Base-by-base conservation (phyloP, 1,284 basidiomycete genomes). In the Mycena sp. region DNA sequence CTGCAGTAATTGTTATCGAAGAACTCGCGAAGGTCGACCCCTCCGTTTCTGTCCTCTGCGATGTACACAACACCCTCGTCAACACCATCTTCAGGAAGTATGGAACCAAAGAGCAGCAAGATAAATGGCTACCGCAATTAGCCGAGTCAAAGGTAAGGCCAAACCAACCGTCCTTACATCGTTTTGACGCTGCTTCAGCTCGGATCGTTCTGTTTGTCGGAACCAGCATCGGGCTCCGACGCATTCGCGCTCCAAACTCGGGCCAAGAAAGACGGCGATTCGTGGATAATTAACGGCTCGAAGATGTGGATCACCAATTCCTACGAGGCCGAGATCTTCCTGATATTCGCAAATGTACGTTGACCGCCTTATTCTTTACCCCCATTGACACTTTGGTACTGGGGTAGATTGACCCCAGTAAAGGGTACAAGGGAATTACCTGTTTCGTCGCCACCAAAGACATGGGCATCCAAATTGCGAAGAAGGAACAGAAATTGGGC, bases 271-370 rank as follows among this genome's bases (percentile, higher is more conserved):
- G 92, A 95, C 65, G 90, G 90, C 23, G 87, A 91, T 72, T 79
- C 93, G 69, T 98, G 91, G 85, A 83, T 95, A 30, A 77, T 99
- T 65, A 97, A 96, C 72, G 97, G 97, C 37, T 94, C 93, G 69
- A 99, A 99, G 85, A 97, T 98, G 96, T 99, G 97, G 97, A 99
- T 99, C 73, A 99, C 98, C 49, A 99, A 99, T 83, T 96, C 95
- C 7, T 89, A 90, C 66, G 97, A 99, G 78, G 98, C 98, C 6
- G 96, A 96, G 59, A 87, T 99, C 66, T 94, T 93, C 82, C 87
- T 94, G 61, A 92, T 99, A 52, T 99, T 99, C 70, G 98, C 98
- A 61, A 99, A 95, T 71, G 93, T 90, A 43, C 83, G 74, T 25
- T n/a, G n/a, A n/a, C 44, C 45, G 17, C 21, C 48, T 29, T 30